phyloP scores from a whole-genome alignment of 805 yeast genomes.

The Komagataella pastoris region DNA sequence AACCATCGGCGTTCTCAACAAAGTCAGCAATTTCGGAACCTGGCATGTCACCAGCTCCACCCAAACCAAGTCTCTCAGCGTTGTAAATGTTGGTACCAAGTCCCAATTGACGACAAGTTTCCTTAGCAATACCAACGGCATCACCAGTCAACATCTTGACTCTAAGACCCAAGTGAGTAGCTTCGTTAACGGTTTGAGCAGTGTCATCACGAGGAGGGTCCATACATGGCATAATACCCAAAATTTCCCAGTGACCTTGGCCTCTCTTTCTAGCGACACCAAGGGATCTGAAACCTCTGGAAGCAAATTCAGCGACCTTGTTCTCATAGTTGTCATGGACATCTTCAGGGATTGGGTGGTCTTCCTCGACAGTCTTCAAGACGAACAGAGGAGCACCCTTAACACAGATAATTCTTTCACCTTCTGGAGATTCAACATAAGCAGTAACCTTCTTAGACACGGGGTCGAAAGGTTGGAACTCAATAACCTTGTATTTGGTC shows the following conservation, averaged over 20 bases:
- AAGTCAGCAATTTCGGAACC: constrained; percentile 97
- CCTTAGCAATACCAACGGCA: constrained; percentile 98
- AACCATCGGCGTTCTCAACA: constrained; percentile 96
- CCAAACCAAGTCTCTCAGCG: constrained; percentile 93
- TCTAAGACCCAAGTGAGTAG: constrained; percentile 81
- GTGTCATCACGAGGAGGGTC: constrained; percentile 99
- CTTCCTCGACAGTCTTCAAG: constrained; percentile 92
- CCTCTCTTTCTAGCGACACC: constrained; percentile 99
- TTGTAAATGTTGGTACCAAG: constrained; percentile 92
- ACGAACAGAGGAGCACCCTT: constrained; percentile 98
- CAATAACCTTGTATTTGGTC: constrained; percentile 86
- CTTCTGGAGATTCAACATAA: constrained; percentile 89
- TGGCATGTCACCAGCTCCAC: constrained; percentile 87
- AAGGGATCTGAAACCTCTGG: constrained; percentile 96
- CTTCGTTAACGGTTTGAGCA: constrained; percentile 88
- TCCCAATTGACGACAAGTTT: constrained; percentile 96
- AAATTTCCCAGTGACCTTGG: constrained; percentile 95
- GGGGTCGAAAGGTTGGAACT: constrained; percentile 97
- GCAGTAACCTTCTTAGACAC: constrained; percentile 95
- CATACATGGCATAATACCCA: constrained; percentile 98
- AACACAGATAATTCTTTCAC: constrained; percentile 90
- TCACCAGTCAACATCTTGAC: constrained; percentile 98
- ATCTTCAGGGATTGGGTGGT: constrained; percentile 92
- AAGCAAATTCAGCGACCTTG: constrained; percentile 95
- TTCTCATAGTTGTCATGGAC: constrained; percentile 89